Conservation (phyloP, 2,329 filamentous ascomycete species). For the Phaeophleospora eucalypticola region DNA sequence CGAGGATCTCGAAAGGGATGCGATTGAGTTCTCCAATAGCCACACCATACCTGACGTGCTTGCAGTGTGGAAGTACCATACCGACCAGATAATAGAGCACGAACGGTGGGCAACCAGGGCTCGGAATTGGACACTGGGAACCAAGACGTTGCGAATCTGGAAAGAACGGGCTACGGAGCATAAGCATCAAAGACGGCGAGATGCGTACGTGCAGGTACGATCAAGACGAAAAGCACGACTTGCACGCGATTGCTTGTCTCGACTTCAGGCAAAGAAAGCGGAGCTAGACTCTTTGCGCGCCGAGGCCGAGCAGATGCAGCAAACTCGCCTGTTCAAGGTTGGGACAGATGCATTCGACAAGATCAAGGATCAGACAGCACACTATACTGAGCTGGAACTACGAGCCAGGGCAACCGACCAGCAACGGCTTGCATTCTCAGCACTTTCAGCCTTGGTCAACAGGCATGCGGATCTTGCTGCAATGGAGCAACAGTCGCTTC, state of each 20-base stretch:
- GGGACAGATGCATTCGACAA: conserved; percentile 30
- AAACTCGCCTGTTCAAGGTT: conserved; percentile 33
- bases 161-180: conserved; percentile 47
- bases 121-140: conserved; percentile 53
- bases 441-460: conserved; percentile 31
- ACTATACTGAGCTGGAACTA: conserved; percentile 22
- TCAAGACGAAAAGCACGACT: conserved; percentile 52
- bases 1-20: conserved; percentile 36
- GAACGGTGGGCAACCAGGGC: conserved; percentile 53
- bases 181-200: conserved; percentile 50
- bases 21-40: conserved; percentile 40
- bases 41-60: conserved; percentile 38
- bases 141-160: conserved; percentile 49
- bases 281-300: conserved; percentile 36
- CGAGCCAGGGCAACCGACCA: conserved; percentile 32
- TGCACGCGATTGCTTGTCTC: conserved; percentile 40
- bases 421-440: conserved; percentile 31
- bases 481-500: conserved; percentile 42
- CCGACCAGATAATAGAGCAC: conserved; percentile 44
- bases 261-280: conserved; percentile 36
- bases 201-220: conserved; percentile 53
- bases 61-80: conserved; percentile 33
- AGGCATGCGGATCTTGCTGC: conserved; percentile 23
- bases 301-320: conserved; percentile 37
- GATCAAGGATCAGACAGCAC: conserved; percentile 34